These are phyloP conservation scores for Eucalyptus cloeziana DNA, from an alignment of 345 rosid species.

Conservation along the genomic window DNA sequence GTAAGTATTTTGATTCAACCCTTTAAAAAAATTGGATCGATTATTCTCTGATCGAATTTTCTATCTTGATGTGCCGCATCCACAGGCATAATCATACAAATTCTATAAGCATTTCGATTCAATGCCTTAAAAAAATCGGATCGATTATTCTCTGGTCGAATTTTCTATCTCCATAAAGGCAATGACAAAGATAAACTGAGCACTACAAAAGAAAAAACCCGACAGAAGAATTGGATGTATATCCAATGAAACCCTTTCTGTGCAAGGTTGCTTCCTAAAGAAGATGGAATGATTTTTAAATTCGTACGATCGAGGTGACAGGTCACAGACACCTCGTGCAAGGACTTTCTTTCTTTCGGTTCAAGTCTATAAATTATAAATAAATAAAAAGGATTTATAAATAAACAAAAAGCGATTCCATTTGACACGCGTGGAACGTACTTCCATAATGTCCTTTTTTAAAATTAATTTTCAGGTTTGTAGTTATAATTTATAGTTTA, in stretches of 20 bases:
- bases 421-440: neutral
- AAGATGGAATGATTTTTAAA: neutral
- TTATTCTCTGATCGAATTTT: neutral
- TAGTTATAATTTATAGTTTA: neutral
- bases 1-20: neutral
- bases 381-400: neutral
- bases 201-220: neutral
- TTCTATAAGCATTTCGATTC: neutral
- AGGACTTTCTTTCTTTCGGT: neutral
- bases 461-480: neutral
- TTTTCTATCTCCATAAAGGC: neutral
- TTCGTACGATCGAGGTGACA: neutral
- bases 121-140: neutral
- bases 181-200: neutral
- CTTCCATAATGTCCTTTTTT: neutral
- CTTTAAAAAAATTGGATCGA: accelerated
- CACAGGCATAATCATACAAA: neutral
- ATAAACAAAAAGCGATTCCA: neutral
- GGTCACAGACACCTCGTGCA: neutral
- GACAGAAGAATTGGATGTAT: neutral
- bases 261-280: neutral
- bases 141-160: neutral
- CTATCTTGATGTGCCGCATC: neutral
- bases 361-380: neutral
- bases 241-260: neutral